Evolutionary conservation across 352 stramenopile species (phyloP).

Genomic region (Pythium brachiatum): DNA sequence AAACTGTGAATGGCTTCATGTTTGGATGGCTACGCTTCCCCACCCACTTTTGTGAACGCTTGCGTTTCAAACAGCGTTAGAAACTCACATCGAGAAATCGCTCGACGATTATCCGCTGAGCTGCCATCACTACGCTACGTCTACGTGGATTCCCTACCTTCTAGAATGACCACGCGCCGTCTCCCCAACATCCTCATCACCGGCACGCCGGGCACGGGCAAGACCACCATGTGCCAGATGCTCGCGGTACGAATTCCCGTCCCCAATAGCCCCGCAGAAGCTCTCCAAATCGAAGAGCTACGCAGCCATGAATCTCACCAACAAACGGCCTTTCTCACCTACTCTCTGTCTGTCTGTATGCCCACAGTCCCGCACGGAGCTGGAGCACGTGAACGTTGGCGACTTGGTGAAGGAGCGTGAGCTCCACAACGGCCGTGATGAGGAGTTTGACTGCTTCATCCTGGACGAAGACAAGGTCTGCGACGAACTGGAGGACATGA

Average conservation of each 20-base stretch:
- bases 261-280: not conserved
- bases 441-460: slow-evolving; percentile 95
- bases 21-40: slow-evolving; percentile 17
- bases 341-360: not conserved
- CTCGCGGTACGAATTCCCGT: slow-evolving; percentile 60
- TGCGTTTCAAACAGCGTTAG: no score
- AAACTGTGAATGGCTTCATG: not conserved
- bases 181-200: slow-evolving; percentile 97
- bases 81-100: no score
- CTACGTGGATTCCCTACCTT: not conserved
- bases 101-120: not conserved
- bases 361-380: slow-evolving; percentile 36
- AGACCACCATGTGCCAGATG: slow-evolving; percentile 93
- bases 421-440: slow-evolving; percentile 86
- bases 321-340: no score
- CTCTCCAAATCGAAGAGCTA: not conserved
- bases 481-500: slow-evolving; percentile 93
- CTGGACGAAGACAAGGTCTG: slow-evolving; percentile 97
- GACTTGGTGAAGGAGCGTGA: slow-evolving; percentile 89
- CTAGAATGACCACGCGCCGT: slow-evolving; percentile 25
- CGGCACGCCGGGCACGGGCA: slow-evolving; percentile 95
- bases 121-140: not conserved
- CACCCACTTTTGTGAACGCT: not conserved
- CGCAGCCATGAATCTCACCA: not conserved
- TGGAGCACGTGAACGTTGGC: slow-evolving; percentile 94